phyloP scores from a whole-genome alignment of 75 land plant species.

The Adiantum capillusveneris region DNA sequence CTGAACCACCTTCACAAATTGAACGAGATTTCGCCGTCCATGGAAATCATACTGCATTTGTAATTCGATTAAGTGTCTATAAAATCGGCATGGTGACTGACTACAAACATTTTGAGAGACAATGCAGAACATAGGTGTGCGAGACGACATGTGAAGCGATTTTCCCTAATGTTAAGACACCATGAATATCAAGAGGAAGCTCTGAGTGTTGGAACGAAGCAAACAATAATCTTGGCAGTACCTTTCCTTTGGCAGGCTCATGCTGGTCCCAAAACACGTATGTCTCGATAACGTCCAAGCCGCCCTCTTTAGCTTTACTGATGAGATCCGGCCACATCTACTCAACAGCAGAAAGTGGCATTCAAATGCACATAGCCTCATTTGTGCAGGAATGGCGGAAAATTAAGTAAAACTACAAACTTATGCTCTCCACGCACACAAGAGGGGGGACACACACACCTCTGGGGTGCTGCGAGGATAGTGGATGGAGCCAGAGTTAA shows the following conservation, averaged over 20 bases:
- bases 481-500: conserved; percentile 19
- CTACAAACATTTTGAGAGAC: neutral
- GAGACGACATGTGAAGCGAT: neutral
- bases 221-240: neutral
- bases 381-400: neutral
- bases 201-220: too few species aligned
- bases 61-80: neutral
- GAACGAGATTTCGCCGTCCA: conserved; percentile 69
- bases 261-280: conserved; percentile 7
- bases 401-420: neutral
- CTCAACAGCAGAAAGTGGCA: neutral
- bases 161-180: neutral
- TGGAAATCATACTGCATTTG: conserved; percentile 74
- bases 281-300: conserved; percentile 4
- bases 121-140: neutral
- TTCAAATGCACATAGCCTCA: neutral
- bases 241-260: conserved; percentile 9
- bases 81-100: neutral
- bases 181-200: too few species aligned
- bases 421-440: neutral
- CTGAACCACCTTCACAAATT: conserved; percentile 69
- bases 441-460: neutral
- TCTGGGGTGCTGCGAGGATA: conserved; percentile 15
- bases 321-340: conserved; percentile 12
- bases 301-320: neutral